Conservation (phyloP, 2,329 filamentous ascomycete genomes). For the Fonsecaea pugnacius region DNA sequence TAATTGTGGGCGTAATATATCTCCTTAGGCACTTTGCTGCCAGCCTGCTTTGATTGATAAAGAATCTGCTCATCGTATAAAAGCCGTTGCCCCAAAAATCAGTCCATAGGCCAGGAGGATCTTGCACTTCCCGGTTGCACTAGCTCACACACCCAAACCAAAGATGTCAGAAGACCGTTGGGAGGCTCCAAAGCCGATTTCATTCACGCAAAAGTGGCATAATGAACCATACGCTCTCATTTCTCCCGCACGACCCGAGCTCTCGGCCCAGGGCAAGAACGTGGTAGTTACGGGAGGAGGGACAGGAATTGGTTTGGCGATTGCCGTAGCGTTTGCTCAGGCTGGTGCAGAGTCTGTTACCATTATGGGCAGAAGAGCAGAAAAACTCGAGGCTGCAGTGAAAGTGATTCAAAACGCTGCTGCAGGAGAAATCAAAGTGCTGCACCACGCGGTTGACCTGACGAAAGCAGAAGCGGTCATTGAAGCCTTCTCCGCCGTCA, state of each 20-base stretch:
- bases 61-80: no score
- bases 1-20: no score
- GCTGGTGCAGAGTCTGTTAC: slow-evolving; percentile 17
- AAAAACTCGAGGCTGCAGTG: neutral
- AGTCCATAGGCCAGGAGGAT: no score
- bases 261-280: slow-evolving; percentile 35
- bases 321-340: slow-evolving; percentile 41
- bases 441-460: slow-evolving; percentile 8
- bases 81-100: no score
- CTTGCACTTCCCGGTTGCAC: no score
- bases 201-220: slow-evolving; percentile 35
- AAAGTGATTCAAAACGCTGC: neutral
- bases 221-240: slow-evolving; percentile 41
- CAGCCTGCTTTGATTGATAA: no score
- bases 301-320: slow-evolving; percentile 39
- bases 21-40: no score
- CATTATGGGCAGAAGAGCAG: slow-evolving; percentile 4
- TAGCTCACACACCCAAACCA: no score
- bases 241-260: slow-evolving; percentile 38
- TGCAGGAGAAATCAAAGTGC: neutral
- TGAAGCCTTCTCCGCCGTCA: slow-evolving; percentile 9
- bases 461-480: neutral
- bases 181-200: no score
- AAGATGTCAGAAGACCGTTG: no score
- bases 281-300: slow-evolving; percentile 40